A percentile compares a stretch with the other conserved stretches of the same genome.
Conservation (phyloP, 2,329 filamentous ascomycete species). For the Penicillium sp. region DNA sequence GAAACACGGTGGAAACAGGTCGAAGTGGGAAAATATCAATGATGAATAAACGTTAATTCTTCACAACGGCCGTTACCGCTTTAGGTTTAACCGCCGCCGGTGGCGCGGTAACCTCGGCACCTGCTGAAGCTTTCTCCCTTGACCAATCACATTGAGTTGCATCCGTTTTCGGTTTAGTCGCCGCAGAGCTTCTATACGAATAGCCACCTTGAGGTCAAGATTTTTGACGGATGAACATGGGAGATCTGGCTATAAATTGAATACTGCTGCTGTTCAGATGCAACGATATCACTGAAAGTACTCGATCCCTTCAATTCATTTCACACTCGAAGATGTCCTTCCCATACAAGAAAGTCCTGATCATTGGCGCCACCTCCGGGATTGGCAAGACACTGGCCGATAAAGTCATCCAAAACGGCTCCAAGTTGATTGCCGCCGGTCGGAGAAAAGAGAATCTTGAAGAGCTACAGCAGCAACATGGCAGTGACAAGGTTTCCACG, state of each 20-base stretch:
- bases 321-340: background rate
- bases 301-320: background rate
- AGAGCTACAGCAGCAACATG: background rate
- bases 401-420: background rate
- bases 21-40: background rate
- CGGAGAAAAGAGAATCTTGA: background rate
- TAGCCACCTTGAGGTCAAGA: background rate
- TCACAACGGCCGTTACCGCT: background rate
- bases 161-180: slow-evolving; percentile 14
- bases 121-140: background rate
- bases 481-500: background rate
- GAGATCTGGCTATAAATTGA: background rate
- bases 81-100: slow-evolving; percentile 12
- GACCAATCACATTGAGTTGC: background rate
- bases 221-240: background rate
- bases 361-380: slow-evolving; percentile 5
- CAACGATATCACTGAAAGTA: slow-evolving; percentile 39
- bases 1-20: background rate
- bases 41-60: background rate
- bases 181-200: slow-evolving; percentile 6
- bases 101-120: slow-evolving; percentile 4
- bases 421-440: slow-evolving; percentile 2
- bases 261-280: background rate
- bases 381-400: slow-evolving; percentile 6
- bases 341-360: slow-evolving; percentile 3